phyloP scores from a whole-genome alignment of 208 protist genomes.

The Trypanosoma brucei region DNA sequence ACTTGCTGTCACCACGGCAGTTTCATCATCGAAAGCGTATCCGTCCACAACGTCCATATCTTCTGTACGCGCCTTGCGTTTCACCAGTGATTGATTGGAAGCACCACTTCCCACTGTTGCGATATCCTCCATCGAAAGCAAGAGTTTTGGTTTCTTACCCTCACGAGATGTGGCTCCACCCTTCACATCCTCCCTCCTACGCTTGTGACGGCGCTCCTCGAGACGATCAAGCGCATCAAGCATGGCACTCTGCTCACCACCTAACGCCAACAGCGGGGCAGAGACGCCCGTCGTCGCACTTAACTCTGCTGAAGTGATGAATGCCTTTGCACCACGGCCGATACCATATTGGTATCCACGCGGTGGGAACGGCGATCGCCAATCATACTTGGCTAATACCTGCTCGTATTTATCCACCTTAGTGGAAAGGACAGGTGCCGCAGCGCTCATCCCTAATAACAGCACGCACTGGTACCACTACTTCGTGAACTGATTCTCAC shows the following conservation, averaged over 20 bases:
- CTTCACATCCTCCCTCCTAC: slow-evolving; percentile 9
- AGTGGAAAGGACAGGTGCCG: slow-evolving; percentile 4
- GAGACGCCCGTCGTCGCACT: slow-evolving; percentile 21
- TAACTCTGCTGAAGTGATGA: slow-evolving; percentile 74
- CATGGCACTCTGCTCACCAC: slow-evolving; percentile 22
- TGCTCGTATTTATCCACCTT: slow-evolving; percentile 70
- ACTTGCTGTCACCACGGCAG: slow-evolving; percentile 50
- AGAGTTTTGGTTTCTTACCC: slow-evolving; percentile 4
- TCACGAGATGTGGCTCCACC: background rate
- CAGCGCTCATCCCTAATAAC: slow-evolving; percentile 3
- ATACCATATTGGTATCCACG: slow-evolving; percentile 72
- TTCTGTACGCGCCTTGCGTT: slow-evolving; percentile 63
- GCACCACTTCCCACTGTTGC: slow-evolving; percentile 19
- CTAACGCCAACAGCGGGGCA: slow-evolving; percentile 3
- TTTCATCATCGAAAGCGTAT: slow-evolving; percentile 71
- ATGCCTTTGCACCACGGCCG: slow-evolving; percentile 71
- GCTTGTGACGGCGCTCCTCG: slow-evolving; percentile 35
- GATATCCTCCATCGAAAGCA: slow-evolving; percentile 27
- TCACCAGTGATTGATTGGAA: slow-evolving; percentile 25
- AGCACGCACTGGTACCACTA: too few species aligned
- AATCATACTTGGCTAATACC: slow-evolving; percentile 68
- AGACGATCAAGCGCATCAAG: slow-evolving; percentile 40
- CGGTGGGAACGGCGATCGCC: slow-evolving; percentile 58
- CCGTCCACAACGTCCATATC: slow-evolving; percentile 58
- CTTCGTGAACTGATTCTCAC: too few species aligned